Evolutionary conservation across 1,284 basidiomycete species (phyloP).

Genomic region (Leccinum cinnamomeum): DNA sequence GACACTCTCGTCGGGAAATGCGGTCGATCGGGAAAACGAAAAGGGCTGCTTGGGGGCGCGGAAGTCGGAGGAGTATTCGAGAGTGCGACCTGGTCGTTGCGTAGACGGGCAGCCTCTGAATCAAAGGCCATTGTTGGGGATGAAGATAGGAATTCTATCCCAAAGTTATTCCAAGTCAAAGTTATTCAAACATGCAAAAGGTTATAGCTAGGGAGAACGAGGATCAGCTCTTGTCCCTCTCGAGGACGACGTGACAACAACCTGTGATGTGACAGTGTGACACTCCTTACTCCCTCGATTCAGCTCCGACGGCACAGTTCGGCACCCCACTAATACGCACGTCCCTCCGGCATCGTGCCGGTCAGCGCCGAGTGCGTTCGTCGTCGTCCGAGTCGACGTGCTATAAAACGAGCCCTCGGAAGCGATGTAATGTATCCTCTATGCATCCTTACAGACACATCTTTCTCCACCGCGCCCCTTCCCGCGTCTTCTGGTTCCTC

Average conservation of each 20-base stretch:
- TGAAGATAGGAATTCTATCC: not conserved
- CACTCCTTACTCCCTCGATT: conserved; percentile 15
- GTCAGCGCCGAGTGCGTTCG: conserved; percentile 23
- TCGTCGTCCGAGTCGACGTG: conserved; percentile 11
- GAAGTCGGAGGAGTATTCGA: conserved; percentile 30
- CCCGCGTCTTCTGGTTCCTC: conserved; percentile 66
- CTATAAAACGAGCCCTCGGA: conserved; percentile 13
- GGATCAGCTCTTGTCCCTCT: conserved; percentile 16
- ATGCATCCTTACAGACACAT: conserved; percentile 40
- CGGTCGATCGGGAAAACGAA: conserved; percentile 50
- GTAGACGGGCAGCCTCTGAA: conserved; percentile 30
- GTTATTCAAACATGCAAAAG: not conserved
- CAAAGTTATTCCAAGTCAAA: not conserved
- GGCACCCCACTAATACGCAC: not conserved
- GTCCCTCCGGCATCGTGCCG: conserved; percentile 16
- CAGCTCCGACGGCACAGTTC: conserved; percentile 24
- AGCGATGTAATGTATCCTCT: conserved; percentile 1
- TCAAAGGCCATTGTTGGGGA: conserved; percentile 31
- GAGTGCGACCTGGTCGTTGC: conserved; percentile 27
- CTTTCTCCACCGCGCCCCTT: conserved; percentile 43
- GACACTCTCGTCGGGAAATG: conserved; percentile 58
- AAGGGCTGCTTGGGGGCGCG: conserved; percentile 35
- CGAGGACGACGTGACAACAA: conserved; percentile 22
- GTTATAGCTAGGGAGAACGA: conserved; percentile 10
- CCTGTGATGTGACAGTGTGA: conserved; percentile 5